Conservation (phyloP, 2,329 filamentous ascomycete genomes). For the Xylaria sp. region DNA sequence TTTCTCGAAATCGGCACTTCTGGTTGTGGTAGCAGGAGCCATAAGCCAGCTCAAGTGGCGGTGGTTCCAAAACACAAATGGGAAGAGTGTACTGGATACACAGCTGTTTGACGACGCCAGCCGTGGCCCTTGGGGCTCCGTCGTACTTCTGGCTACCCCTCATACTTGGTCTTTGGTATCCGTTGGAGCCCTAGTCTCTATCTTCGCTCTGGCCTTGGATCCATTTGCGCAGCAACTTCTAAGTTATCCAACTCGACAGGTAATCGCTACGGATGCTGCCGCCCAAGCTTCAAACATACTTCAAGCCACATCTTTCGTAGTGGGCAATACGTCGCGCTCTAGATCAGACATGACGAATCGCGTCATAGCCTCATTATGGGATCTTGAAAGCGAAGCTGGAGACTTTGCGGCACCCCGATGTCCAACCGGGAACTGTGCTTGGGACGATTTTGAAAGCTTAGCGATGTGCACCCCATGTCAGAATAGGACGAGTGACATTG, state of each 20-base stretch:
- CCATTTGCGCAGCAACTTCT: constrained; percentile 29
- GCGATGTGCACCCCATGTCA: constrained; percentile 21
- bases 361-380: constrained; percentile 1
- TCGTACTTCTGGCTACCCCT: background rate
- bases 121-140: constrained; percentile 24
- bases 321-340: background rate
- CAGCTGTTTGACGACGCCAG: constrained; percentile 30
- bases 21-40: constrained; percentile 13
- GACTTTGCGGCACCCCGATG: constrained; percentile 1
- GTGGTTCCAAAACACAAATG: constrained; percentile 24
- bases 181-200: constrained; percentile 21
- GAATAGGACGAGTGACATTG: background rate
- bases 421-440: constrained; percentile 21
- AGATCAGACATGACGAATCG: background rate
- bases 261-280: background rate
- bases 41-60: constrained; percentile 36
- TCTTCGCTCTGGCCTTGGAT: constrained; percentile 28
- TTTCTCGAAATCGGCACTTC: constrained; percentile 22
- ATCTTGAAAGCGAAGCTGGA: background rate
- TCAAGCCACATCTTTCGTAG: constrained; percentile 4
- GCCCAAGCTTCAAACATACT: background rate
- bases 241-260: background rate
- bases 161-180: constrained; percentile 13
- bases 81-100: constrained; percentile 7
- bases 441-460: constrained; percentile 24